phyloP scores from a whole-genome alignment of 2,329 filamentous ascomycete genomes.

The Diaporthe sp. region DNA sequence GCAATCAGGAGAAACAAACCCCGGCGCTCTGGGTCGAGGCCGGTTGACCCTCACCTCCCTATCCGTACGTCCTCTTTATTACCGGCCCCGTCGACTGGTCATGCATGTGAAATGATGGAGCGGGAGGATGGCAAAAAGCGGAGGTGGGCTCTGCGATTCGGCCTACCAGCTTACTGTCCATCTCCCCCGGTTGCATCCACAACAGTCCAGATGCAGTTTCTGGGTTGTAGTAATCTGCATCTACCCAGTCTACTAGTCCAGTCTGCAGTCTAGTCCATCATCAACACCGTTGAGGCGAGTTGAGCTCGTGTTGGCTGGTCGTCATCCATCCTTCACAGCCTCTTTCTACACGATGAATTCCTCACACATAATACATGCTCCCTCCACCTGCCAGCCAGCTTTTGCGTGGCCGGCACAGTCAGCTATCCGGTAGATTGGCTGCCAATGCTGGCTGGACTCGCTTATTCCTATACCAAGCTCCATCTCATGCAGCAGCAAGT shows the following conservation, averaged over 20 bases:
- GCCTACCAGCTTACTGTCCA: constrained; percentile 4
- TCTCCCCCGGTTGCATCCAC: constrained; percentile 3
- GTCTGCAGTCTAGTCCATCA: background rate
- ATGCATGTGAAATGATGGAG: constrained; percentile 36
- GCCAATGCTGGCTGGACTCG: constrained; percentile 10
- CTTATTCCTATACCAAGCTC: constrained; percentile 18
- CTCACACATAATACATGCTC: background rate
- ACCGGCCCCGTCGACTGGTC: constrained; percentile 26
- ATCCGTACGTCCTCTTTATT: constrained; percentile 26
- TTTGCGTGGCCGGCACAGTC: constrained; percentile 3
- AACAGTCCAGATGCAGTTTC: constrained; percentile 8
- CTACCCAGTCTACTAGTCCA: background rate
- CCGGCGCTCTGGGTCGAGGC: constrained; percentile 13
- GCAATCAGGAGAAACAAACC: constrained; percentile 25
- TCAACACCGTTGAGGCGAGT: background rate
- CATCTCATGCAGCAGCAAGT: constrained; percentile 18
- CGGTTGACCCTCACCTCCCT: constrained; percentile 5
- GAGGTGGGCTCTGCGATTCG: constrained; percentile 21
- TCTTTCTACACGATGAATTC: background rate
- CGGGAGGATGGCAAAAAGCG: constrained; percentile 22
- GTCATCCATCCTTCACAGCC: background rate
- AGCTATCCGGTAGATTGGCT: constrained; percentile 7
- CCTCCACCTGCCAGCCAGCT: background rate
- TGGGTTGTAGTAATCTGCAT: background rate
- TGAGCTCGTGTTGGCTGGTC: background rate